Percentiles rank a stretch among this genome's conserved stretches.
Conservation (phyloP, 176 grass and related monocot genomes). For the Calamus simplicifolius region DNA sequence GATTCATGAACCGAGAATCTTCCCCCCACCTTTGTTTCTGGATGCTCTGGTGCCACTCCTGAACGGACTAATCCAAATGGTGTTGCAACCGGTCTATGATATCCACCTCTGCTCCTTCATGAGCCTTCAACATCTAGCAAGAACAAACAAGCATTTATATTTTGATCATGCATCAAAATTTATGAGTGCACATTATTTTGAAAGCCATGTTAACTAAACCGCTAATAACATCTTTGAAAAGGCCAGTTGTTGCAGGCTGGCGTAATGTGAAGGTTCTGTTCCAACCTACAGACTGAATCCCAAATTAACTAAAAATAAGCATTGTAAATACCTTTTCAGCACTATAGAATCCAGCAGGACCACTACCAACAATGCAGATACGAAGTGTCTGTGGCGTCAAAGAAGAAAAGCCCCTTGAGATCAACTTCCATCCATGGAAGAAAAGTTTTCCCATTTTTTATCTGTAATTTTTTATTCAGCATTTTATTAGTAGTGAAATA, state of each 20-base stretch:
- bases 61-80: constrained; percentile 86
- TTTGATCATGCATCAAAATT: no score
- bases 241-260: no score
- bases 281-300: no score
- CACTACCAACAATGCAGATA: constrained; percentile 82
- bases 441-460: constrained; percentile 14
- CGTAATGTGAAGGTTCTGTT: background rate
- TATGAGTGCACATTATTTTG: no score
- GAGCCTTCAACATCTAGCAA: constrained; percentile 70
- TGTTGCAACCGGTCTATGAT: constrained; percentile 73
- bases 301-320: no score
- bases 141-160: no score
- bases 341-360: constrained; percentile 90
- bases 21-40: constrained; percentile 63
- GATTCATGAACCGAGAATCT: background rate
- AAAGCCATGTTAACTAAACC: no score
- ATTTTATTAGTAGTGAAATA: no score
- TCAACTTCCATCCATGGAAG: constrained; percentile 17
- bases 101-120: constrained; percentile 49
- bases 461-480: no score
- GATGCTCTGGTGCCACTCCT: constrained; percentile 91
- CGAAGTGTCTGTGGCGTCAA: constrained; percentile 33
- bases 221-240: no score
- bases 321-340: constrained; percentile 50
- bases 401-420: constrained; percentile 30